Evolutionary conservation across 2,329 filamentous ascomycete species (phyloP).

Genomic region (Emydomyces testavorans): DNA sequence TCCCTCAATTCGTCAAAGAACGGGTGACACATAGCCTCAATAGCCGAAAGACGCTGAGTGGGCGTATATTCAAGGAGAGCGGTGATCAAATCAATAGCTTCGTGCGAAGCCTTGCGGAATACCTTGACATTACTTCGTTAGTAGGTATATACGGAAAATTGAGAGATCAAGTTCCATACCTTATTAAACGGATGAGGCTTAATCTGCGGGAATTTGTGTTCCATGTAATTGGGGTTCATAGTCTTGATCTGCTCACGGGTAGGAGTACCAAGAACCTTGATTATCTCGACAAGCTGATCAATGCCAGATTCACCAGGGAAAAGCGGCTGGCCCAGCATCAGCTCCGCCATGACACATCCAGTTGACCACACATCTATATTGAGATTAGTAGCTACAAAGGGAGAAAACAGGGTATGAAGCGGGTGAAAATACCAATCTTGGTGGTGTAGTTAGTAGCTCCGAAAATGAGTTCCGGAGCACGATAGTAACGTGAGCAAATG

Average conservation of each 20-base stretch:
- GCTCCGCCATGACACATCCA: constrained; percentile 96
- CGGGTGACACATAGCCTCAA: constrained; percentile 95
- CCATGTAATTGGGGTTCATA: constrained; percentile 99
- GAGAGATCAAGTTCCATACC: constrained; percentile 32
- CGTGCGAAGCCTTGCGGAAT: constrained; percentile 87
- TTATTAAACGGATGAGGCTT: constrained; percentile 99
- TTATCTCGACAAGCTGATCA: constrained; percentile 96
- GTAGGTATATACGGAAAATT: not conserved
- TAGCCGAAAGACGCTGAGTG: constrained; percentile 81
- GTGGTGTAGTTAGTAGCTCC: constrained; percentile 99
- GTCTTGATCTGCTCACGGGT: constrained; percentile 97
- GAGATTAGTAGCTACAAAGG: constrained; percentile 13
- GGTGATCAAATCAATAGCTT: constrained; percentile 90
- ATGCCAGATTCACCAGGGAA: constrained; percentile 98
- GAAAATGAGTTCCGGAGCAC: constrained; percentile 94
- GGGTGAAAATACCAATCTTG: constrained; percentile 75
- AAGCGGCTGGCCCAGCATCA: constrained; percentile 95
- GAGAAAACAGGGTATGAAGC: not conserved
- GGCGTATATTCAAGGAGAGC: constrained; percentile 92
- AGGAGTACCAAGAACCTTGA: constrained; percentile 94
- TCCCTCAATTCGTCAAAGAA: constrained; percentile 97
- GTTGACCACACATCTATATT: constrained; percentile 91
- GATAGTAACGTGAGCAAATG: constrained; percentile 98
- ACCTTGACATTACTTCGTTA: constrained; percentile 42
- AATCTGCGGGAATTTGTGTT: constrained; percentile 99